Percentiles rank a stretch among this genome's conserved stretches.
phyloP scores from a whole-genome alignment of 2,329 filamentous ascomycete genomes.

The Talaromyces sp. region DNA sequence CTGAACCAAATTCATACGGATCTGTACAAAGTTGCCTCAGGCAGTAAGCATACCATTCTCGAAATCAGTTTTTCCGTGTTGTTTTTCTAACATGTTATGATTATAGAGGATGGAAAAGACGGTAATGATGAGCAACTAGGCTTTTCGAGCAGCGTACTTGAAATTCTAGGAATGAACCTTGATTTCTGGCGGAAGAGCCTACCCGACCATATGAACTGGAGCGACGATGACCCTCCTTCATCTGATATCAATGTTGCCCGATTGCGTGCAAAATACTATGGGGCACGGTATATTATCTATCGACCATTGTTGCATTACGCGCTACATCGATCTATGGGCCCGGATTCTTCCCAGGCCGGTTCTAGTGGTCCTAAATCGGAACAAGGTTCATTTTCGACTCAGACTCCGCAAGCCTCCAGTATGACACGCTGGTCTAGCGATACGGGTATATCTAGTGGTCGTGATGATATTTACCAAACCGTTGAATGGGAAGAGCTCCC shows the following conservation, averaged over 20 bases:
- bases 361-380: not conserved
- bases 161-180: slow-evolving; percentile 45
- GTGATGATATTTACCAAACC: slow-evolving; percentile 17
- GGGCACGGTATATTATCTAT: slow-evolving; percentile 83
- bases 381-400: slow-evolving; percentile 26
- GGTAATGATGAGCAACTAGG: not conserved
- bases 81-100: not conserved
- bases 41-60: not conserved
- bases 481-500: slow-evolving; percentile 35
- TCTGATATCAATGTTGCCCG: slow-evolving; percentile 75
- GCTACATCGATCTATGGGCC: slow-evolving; percentile 46
- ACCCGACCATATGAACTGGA: slow-evolving; percentile 53
- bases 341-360: slow-evolving; percentile 27
- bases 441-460: slow-evolving; percentile 25
- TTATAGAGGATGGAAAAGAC: not conserved
- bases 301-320: slow-evolving; percentile 67
- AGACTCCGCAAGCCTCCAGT: slow-evolving; percentile 23
- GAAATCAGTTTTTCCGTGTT: not conserved
- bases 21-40: slow-evolving; percentile 44
- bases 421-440: slow-evolving; percentile 32
- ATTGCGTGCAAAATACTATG: slow-evolving; percentile 90
- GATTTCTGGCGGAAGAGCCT: slow-evolving; percentile 52
- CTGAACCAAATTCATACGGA: slow-evolving; percentile 54
- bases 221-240: slow-evolving; percentile 66
- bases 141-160: slow-evolving; percentile 26